Evolutionary conservation across 441 rosid genomes (phyloP).

Genomic region (Macaranga tanarius): DNA sequence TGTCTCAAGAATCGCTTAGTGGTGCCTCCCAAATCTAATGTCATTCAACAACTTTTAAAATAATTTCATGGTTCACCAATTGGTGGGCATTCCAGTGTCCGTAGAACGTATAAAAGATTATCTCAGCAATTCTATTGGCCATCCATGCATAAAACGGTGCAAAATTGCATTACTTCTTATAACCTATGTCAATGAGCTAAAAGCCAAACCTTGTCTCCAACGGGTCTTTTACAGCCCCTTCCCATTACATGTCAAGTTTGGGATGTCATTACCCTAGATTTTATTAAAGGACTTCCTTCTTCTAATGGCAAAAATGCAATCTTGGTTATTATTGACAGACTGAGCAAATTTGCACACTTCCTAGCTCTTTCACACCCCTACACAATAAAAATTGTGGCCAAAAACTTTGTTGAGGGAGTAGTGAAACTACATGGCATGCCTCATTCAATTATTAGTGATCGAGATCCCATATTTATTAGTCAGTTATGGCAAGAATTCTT

Average conservation of each 20-base stretch:
- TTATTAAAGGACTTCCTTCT: background rate
- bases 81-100: background rate
- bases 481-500: background rate
- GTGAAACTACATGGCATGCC: too few relatives aligned
- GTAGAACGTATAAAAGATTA: background rate
- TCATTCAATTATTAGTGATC: background rate
- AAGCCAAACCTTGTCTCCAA: background rate
- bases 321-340: background rate
- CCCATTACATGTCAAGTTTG: background rate
- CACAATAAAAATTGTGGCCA: background rate
- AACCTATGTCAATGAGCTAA: background rate
- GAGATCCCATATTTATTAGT: background rate
- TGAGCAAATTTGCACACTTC: constrained; percentile 10
- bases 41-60: background rate
- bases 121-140: background rate
- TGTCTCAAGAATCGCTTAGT: too few relatives aligned
- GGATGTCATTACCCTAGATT: background rate
- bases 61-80: background rate
- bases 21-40: background rate
- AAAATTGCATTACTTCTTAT: background rate
- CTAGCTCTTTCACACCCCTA: background rate
- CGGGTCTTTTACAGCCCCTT: background rate
- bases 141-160: fast-evolving
- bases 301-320: background rate
- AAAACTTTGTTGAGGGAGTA: too few relatives aligned